Base-by-base conservation (phyloP, 768 basidiomycete species). In the Rubroboletus pulcherrimus region DNA sequence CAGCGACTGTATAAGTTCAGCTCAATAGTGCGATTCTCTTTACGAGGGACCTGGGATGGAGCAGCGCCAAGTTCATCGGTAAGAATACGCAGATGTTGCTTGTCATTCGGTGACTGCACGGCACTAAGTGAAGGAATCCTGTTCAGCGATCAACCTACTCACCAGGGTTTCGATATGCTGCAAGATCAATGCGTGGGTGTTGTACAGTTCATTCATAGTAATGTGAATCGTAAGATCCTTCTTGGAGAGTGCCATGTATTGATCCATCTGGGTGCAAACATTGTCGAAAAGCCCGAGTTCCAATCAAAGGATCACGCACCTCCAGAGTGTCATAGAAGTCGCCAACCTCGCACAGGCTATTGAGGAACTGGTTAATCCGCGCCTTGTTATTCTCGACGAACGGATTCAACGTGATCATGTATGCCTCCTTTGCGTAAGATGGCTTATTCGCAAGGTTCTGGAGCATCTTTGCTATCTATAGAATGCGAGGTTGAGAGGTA, bases 401-500 rank as follows among this genome's bases (percentile, higher is more conserved):
- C 2, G 97, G 97, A 69, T 98, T 98, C 46, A 99, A 81, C 4
- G 92, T 93, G 71, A 94, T 92, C 97, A 99, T 99, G 74, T 99
- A 99, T 15, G 86, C 87, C 71, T 99, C 97, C 70, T 99, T 99
- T 15, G 95, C 84, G 65, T 98, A 98, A 4, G 90, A 94, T 1
- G 97, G 97, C 74, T 98, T 98, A 75, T 99, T 99, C 6, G 97
- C 97, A 49, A 99, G 79, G 73, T 99, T 99, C 74, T 99, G 97
- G 53, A 99, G 77, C 97, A 99, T 98, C 78, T 99, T 99, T 46
- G 97, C 97, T 65, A 99, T 98, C 93, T 97, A 43, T 50, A 26
- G 35, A 47, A 42, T 17, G 54, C 47, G 24, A 61, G 15, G 52
- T 55, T 38, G 53, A 56, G 14, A 21, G 37, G 19, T 53, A 41